phyloP scores from a whole-genome alignment of 2,329 filamentous ascomycete genomes.

The Teratosphaeria gauchensis region DNA sequence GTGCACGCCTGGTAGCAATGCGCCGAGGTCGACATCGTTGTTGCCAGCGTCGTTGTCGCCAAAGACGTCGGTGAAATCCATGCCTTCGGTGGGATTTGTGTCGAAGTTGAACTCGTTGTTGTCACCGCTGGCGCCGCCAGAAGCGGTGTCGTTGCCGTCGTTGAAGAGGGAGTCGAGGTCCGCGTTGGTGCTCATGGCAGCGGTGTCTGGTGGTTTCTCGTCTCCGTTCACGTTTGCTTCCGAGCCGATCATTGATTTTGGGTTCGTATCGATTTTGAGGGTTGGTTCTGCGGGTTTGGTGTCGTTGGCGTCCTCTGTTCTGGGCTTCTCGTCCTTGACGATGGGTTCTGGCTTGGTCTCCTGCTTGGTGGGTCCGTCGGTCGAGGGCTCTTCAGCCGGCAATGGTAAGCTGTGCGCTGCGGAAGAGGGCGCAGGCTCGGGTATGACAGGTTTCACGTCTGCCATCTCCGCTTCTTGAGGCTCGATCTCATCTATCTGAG shows the following conservation, averaged over 20 bases:
- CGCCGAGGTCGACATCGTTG: slow-evolving; percentile 24
- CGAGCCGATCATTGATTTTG: slow-evolving; percentile 2
- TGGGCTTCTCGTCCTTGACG: neutral
- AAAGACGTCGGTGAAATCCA: slow-evolving; percentile 12
- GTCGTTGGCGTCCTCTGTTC: neutral
- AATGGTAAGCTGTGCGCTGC: neutral
- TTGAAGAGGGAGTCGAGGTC: slow-evolving; percentile 28
- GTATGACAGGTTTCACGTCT: neutral
- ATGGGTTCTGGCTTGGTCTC: neutral
- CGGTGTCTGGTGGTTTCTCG: slow-evolving; percentile 18
- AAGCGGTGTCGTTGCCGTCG: slow-evolving; percentile 1
- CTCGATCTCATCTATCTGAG: neutral
- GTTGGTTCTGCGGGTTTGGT: slow-evolving; percentile 1
- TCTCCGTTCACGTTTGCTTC: slow-evolving; percentile 8
- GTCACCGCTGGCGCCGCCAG: slow-evolving; percentile 4
- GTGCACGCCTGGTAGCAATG: slow-evolving; percentile 32
- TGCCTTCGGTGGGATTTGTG: slow-evolving; percentile 4
- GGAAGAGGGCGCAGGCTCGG: neutral
- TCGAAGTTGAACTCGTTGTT: slow-evolving; percentile 26
- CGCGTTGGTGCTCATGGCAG: slow-evolving; percentile 15
- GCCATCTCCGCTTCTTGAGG: neutral
- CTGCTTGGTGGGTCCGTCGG: neutral
- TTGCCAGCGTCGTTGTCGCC: slow-evolving; percentile 8
- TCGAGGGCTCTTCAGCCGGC: neutral
- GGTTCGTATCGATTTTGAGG: slow-evolving; percentile 8